Conservation (phyloP, 768 basidiomycete genomes). For the Naganishia randhawae region DNA sequence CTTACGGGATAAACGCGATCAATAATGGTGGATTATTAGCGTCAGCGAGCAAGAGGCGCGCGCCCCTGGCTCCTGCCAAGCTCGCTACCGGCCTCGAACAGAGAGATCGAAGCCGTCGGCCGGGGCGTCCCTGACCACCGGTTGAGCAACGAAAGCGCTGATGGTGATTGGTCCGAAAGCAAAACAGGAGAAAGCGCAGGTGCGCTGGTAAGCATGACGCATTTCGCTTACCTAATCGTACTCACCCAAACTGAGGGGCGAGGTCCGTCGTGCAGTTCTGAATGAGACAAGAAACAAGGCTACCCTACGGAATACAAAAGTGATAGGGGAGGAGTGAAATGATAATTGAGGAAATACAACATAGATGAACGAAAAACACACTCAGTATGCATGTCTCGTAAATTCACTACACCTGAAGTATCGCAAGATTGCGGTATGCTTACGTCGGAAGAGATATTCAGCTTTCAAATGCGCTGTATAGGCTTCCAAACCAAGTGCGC, state of each 20-base stretch:
- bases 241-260: not conserved
- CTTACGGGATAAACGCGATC: constrained; percentile 19
- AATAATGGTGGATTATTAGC: not conserved
- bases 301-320: not conserved
- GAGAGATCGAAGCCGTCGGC: not conserved
- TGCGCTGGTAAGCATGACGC: not conserved
- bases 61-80: not conserved
- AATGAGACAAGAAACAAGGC: not conserved
- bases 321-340: not conserved
- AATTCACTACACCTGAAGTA: too few species aligned
- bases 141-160: not conserved
- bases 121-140: not conserved
- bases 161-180: not conserved
- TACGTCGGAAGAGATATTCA: not conserved
- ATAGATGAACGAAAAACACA: not conserved
- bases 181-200: not conserved
- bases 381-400: not conserved
- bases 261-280: not conserved
- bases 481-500: not conserved
- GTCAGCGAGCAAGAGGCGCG: not conserved
- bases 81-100: not conserved
- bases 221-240: not conserved
- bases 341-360: not conserved
- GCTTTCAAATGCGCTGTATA: too few species aligned
- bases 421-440: not conserved